phyloP scores from a whole-genome alignment of 2,329 filamentous ascomycete genomes.

The Monosporascus sp. region DNA sequence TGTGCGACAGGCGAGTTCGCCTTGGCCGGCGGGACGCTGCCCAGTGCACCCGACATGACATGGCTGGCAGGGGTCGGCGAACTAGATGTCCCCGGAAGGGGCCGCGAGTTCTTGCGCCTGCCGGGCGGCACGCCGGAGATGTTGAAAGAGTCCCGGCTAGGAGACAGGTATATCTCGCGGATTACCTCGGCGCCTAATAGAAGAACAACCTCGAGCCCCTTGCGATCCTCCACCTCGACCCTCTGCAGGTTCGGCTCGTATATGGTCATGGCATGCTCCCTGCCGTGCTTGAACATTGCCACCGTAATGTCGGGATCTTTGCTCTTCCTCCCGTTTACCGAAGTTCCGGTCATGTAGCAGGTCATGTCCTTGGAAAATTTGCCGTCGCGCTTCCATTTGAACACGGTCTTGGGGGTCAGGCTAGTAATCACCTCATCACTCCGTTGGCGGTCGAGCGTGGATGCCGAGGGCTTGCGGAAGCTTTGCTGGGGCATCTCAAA shows the following conservation, averaged over 20 bases:
- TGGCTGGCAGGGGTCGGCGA: constrained; percentile 18
- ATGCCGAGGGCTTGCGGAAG: constrained; percentile 75
- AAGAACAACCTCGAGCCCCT: constrained; percentile 83
- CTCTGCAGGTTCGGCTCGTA: constrained; percentile 91
- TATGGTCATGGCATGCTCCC: constrained; percentile 64
- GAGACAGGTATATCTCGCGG: constrained; percentile 58
- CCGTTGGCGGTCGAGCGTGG: constrained; percentile 69
- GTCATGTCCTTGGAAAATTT: constrained; percentile 82
- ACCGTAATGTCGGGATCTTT: constrained; percentile 94
- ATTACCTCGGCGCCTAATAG: constrained; percentile 59
- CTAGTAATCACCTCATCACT: constrained; percentile 50
- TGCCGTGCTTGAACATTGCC: constrained; percentile 73
- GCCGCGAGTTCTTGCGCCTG: constrained; percentile 41
- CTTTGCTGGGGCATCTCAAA: constrained; percentile 86
- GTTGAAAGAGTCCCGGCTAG: constrained; percentile 74
- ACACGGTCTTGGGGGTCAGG: constrained; percentile 68
- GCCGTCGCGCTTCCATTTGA: constrained; percentile 86
- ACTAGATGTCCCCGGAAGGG: constrained; percentile 23
- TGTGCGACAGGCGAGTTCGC: constrained; percentile 23
- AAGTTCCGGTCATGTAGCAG: constrained; percentile 79
- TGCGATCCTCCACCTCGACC: constrained; percentile 89
- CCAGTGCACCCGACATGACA: constrained; percentile 38
- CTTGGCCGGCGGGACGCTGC: constrained; percentile 36
- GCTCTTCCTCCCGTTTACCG: constrained; percentile 66
- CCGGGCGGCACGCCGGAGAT: constrained; percentile 41